Evolutionary conservation across 257 asterid genomes (phyloP), one percentile per base, ranked within the genome.

Genomic region (Penstemon davidsonii): DNA sequence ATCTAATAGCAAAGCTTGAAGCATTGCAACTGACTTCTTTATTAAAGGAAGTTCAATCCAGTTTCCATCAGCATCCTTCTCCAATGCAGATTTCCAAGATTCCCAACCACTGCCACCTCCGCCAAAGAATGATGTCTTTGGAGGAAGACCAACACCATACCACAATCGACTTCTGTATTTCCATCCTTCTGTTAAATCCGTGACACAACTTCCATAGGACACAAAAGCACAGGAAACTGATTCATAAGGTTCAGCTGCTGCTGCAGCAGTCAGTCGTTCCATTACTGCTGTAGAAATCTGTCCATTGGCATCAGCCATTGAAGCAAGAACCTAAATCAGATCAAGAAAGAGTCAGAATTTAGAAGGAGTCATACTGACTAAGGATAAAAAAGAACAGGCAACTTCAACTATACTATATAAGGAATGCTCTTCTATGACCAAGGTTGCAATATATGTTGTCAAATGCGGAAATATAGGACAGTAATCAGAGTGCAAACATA

Each of bases 71-170:
- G 86, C 74, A 76, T 93, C 99, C 78, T 81, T 93, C 90, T 93
- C 99, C 81, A 93, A 64, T 10, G 89, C 80, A 60, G 86, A 81
- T 78, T 76, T 88, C 99, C 99, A 93, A 47, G 96, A 85, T 41
- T 88, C 97, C 99, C 97, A 87, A 60, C 97, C 99, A 81, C 96
- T 88, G 80, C 96, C 99, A 62, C 99, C 96, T 44, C 92, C 99
- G 63, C 97, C 97, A 65, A 83, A 85, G 66, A 49, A 78, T 45
- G 87, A 79, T 50, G 82, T 37, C 50, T 83, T 78, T 44, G 82
- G 76, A 71, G 96, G 85, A 75, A 79, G 80, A 64, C 95, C 99
- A 65, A 88, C 91, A 60, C 96, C 96, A 76, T 81, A 93, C 97
- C 99, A 93, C 75, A 90, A 78, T 53, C 95, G 85, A 81, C 99